Percentiles rank a stretch among this genome's conserved stretches.
Conservation (phyloP, 2,329 filamentous ascomycete genomes). For the Monosporascus cannonballus region DNA sequence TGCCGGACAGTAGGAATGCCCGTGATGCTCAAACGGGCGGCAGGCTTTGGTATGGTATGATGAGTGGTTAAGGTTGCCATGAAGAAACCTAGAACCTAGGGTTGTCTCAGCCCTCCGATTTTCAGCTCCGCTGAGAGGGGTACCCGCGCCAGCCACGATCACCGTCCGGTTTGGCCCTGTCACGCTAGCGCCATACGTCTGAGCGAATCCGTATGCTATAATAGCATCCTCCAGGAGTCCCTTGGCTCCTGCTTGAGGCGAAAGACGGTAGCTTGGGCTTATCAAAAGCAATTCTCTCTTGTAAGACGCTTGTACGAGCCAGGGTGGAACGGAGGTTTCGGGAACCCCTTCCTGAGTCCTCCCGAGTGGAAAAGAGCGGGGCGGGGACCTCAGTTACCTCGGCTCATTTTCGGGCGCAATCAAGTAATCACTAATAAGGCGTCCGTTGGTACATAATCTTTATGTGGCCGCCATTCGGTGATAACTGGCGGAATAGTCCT, state of each 20-base stretch:
- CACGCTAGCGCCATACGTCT: conserved; percentile 9
- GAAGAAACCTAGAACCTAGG: conserved; percentile 23
- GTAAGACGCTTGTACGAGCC: conserved; percentile 30
- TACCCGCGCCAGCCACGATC: conserved; percentile 26
- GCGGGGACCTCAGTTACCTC: no score
- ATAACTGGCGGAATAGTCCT: no score
- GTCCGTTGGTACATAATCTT: no score
- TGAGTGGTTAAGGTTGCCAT: conserved; percentile 23
- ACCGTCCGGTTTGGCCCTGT: conserved; percentile 17
- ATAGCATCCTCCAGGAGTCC: conserved; percentile 25
- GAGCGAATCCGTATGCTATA: conserved; percentile 27
- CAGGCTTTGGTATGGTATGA: conserved; percentile 21
- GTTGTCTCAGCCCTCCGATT: background rate
- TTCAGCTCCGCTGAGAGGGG: background rate
- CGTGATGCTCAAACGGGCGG: conserved; percentile 29
- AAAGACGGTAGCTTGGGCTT: conserved; percentile 29
- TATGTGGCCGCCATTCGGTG: no score
- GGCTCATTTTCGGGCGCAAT: no score
- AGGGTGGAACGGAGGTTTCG: conserved; percentile 27
- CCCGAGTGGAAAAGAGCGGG: conserved; percentile 34
- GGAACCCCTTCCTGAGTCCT: conserved; percentile 26
- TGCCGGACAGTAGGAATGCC: conserved; percentile 32
- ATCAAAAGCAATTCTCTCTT: conserved; percentile 28
- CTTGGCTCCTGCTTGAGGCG: conserved; percentile 26
- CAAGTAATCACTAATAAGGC: no score